Conservation (phyloP, 352 stramenopile species). For the Globisporangium solare region DNA sequence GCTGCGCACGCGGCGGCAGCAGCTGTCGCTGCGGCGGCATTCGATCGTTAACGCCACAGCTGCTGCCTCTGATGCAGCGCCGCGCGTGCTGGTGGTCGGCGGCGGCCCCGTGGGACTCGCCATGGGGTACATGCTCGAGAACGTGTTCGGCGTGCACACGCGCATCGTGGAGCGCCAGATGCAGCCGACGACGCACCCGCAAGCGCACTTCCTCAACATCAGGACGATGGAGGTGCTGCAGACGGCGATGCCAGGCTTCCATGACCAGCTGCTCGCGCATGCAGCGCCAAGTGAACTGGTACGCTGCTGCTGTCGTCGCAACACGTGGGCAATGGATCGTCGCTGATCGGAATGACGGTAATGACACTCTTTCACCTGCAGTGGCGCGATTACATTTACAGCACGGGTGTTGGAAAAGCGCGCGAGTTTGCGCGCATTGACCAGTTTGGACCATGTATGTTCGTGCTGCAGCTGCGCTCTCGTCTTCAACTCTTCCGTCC, state of each 20-base stretch:
- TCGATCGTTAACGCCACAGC: background rate
- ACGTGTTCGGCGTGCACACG: slow-evolving; percentile 61
- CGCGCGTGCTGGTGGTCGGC: slow-evolving; percentile 70
- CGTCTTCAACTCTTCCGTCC: no score
- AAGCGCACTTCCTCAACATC: slow-evolving; percentile 95
- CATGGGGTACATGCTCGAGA: slow-evolving; percentile 64
- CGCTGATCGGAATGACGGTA: background rate
- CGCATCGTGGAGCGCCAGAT: slow-evolving; percentile 76
- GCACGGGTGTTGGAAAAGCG: slow-evolving; percentile 55
- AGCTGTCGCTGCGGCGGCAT: no score
- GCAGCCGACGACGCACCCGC: slow-evolving; percentile 82
- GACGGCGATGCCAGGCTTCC: slow-evolving; percentile 60
- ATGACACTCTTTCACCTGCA: slow-evolving; percentile 14
- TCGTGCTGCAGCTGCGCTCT: no score
- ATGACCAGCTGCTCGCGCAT: slow-evolving; percentile 57
- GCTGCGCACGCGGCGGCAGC: no score
- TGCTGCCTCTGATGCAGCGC: slow-evolving; percentile 2
- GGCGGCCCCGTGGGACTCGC: slow-evolving; percentile 66
- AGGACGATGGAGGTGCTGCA: slow-evolving; percentile 93
- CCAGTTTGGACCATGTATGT: slow-evolving; percentile 68
- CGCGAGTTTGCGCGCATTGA: slow-evolving; percentile 75
- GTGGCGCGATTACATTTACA: slow-evolving; percentile 87
- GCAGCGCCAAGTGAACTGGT: slow-evolving; percentile 63
- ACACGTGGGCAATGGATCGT: background rate
- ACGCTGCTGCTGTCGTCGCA: slow-evolving; percentile 9